Percentiles rank a stretch among this genome's conserved stretches.
phyloP scores from a whole-genome alignment of 768 basidiomycete species.

The Hericium erinaceus region DNA sequence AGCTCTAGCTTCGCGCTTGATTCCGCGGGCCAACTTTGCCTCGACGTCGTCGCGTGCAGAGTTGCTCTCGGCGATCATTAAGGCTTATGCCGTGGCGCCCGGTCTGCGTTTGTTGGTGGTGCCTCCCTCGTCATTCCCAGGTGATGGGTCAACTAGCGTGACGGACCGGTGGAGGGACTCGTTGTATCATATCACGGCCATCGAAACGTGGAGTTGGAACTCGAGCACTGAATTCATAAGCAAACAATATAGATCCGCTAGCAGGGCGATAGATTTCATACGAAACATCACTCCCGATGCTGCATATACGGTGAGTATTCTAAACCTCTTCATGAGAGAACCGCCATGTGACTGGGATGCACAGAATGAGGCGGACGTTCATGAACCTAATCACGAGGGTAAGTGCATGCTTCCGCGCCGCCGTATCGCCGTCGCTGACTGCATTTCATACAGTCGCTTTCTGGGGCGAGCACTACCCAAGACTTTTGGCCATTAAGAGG shows the following conservation, averaged over 20 bases:
- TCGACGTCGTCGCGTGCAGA: slow-evolving; percentile 21
- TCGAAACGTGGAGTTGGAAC: slow-evolving; percentile 38
- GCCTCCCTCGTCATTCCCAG: not conserved
- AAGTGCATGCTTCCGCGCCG: not conserved
- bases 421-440: not conserved
- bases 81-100: slow-evolving; percentile 1
- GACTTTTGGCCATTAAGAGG: slow-evolving; percentile 32
- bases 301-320: not conserved
- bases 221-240: slow-evolving; percentile 29
- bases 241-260: not conserved
- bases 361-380: slow-evolving; percentile 41
- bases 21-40: slow-evolving; percentile 30
- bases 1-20: slow-evolving; percentile 35
- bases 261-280: not conserved
- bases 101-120: not conserved
- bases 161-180: slow-evolving; percentile 34
- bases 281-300: not conserved
- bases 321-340: no score
- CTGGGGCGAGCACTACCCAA: slow-evolving; percentile 35
- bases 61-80: slow-evolving; percentile 35
- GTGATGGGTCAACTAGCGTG: not conserved
- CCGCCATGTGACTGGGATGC: not conserved
- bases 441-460: slow-evolving; percentile 24
- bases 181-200: slow-evolving; percentile 36
- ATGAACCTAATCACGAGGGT: slow-evolving; percentile 38